Base-by-base conservation (phyloP, 139 green algal genomes). In the Chlorella sp. region DNA sequence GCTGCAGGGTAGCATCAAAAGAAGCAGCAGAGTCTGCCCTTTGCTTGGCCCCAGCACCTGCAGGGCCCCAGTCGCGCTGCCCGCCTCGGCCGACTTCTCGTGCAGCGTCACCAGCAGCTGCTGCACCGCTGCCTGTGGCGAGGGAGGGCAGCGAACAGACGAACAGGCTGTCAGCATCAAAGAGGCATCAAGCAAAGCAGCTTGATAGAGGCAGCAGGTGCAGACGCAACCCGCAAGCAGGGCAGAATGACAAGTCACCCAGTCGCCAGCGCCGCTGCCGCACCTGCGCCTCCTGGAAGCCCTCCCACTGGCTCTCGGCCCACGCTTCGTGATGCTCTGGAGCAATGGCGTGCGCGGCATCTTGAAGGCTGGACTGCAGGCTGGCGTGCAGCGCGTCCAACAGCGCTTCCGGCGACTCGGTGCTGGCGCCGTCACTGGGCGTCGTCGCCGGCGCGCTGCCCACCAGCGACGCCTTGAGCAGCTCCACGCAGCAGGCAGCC, bases 31-130 rank as follows among this genome's bases (percentile, higher is more conserved):
- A n/a, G n/a, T n/a, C n/a, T n/a, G n/a, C n/a, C n/a, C n/a, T n/a
- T n/a, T 2, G 26, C 34, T 23, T 20, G 56, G 44, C 39, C 17
- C 30, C 47, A 17, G 6, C 32, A 36, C 74, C 74, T 81, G 55
- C 74, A 81, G 55, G 26, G 34, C 74, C 5, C 74, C 74, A 3
- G 30, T 28, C 3, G 55, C 17, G 34, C 74, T 69, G 56, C 74
- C 74, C 1, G 74, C 74, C 1, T 38, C 32, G 1, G 74, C 51
- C 7, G 74, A 30, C 56, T 32, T 18, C 4, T 34, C 44, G 55
- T 81, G 74, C 51, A 81, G 32, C 7, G 23, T 20, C 18, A 81
- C n/a, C 74, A 81, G 74, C 30, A 81, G 74, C 55, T 26, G 74
- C 13, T 81, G 55, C 1, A 55, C 74, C 12, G 56, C 75, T 3